phyloP scores from a whole-genome alignment of 148 eudicot species.

The Camellia japonica region DNA sequence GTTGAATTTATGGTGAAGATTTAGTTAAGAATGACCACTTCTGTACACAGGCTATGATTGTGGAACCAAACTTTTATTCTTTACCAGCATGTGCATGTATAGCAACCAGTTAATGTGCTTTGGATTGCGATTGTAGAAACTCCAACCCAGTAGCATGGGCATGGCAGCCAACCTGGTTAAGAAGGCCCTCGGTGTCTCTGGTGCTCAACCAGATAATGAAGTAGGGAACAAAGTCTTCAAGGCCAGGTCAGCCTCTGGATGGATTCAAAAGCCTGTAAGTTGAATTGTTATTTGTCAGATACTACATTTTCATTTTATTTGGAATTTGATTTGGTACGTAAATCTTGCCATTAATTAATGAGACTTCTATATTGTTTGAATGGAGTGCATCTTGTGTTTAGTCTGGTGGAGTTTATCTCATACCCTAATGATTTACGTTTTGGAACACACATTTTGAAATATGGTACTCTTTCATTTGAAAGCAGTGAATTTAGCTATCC shows the following conservation, averaged over 20 bases:
- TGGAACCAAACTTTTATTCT: neutral
- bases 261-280: slow-evolving; percentile 56
- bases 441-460: too few relatives aligned
- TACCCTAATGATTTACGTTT: too few relatives aligned
- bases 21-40: neutral
- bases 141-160: slow-evolving; percentile 43
- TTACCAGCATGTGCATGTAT: neutral
- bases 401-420: neutral
- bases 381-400: neutral
- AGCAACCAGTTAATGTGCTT: neutral
- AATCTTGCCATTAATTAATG: neutral
- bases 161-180: slow-evolving; percentile 36
- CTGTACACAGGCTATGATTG: neutral
- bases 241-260: slow-evolving; percentile 28
- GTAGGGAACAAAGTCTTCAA: slow-evolving; percentile 26
- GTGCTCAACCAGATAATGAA: slow-evolving; percentile 28
- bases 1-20: neutral
- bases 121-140: slow-evolving; percentile 36
- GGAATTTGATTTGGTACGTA: neutral
- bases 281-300: neutral
- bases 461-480: too few relatives aligned
- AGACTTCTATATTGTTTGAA: neutral
- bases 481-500: too few relatives aligned
- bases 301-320: neutral
- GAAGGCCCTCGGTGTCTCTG: slow-evolving; percentile 28